Evolutionary conservation across 352 stramenopile genomes (phyloP).

Genomic region (Globisporangium ultimum): DNA sequence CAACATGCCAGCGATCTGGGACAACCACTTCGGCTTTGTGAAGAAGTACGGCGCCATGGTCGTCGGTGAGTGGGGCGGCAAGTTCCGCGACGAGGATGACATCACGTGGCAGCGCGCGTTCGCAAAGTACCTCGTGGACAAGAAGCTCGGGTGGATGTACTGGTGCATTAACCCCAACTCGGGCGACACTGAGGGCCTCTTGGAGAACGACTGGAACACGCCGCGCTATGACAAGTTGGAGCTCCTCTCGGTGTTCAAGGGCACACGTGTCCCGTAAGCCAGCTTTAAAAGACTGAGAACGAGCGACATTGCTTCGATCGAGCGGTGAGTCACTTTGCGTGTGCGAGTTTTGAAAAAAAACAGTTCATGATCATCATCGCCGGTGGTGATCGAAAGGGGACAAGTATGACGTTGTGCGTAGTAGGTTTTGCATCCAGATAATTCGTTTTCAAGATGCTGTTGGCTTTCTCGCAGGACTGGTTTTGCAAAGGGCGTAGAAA

Average conservation of each 20-base stretch:
- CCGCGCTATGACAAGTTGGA: background rate
- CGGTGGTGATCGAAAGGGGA: too few relatives aligned
- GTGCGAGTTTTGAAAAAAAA: too few relatives aligned
- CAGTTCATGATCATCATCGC: too few relatives aligned
- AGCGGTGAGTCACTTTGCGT: too few relatives aligned
- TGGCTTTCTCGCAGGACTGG: too few relatives aligned
- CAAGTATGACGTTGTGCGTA: too few relatives aligned
- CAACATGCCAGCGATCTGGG: conserved; percentile 27
- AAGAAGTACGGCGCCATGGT: conserved; percentile 8
- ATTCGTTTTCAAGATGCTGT: too few relatives aligned
- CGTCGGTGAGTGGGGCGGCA: conserved; percentile 20
- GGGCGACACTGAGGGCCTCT: background rate
- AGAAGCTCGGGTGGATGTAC: conserved; percentile 15
- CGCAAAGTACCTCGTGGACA: conserved; percentile 12
- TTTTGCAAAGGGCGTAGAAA: too few relatives aligned
- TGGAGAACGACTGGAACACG: background rate
- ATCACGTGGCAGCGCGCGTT: conserved; percentile 13
- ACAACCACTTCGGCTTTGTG: conserved; percentile 18
- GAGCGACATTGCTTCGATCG: too few relatives aligned
- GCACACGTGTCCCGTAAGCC: background rate
- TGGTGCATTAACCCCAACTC: conserved; percentile 22
- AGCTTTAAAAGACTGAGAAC: too few relatives aligned
- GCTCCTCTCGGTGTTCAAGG: background rate
- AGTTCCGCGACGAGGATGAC: conserved; percentile 3
- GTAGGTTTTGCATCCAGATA: too few relatives aligned